These are phyloP conservation scores for Lonicera japonica DNA, from an alignment of 129 eudicot species.

Conservation along the genomic window DNA sequence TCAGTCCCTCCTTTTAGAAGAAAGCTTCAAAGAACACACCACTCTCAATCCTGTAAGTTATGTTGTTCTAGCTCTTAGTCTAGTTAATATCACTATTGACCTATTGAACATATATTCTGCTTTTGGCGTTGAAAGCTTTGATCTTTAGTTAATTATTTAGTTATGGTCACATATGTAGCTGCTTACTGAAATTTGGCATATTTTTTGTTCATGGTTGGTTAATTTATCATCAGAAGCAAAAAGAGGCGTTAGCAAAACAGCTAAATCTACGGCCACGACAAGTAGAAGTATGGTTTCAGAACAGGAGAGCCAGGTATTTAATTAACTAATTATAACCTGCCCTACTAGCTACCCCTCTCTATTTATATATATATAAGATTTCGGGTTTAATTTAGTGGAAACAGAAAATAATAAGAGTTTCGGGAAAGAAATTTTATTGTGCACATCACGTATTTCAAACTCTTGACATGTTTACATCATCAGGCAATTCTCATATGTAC, in stretches of 20 bases:
- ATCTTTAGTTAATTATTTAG: too few species aligned
- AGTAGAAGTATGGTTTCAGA: slow-evolving; percentile 97
- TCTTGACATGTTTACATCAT: too few species aligned
- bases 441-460: too few species aligned
- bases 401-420: neutral
- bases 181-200: neutral
- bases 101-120: too few species aligned
- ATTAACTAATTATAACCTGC: neutral
- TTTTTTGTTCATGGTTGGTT: neutral
- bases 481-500: too few species aligned
- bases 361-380: neutral
- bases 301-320: slow-evolving; percentile 80
- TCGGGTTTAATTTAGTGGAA: neutral
- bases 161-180: neutral
- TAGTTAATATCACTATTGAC: too few species aligned
- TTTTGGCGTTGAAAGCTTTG: too few species aligned
- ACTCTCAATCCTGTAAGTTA: slow-evolving; percentile 58
- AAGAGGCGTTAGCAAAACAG: slow-evolving; percentile 64
- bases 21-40: slow-evolving; percentile 51
- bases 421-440: neutral
- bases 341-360: neutral
- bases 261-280: slow-evolving; percentile 81
- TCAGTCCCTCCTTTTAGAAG: slow-evolving; percentile 56
- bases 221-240: slow-evolving; percentile 85
- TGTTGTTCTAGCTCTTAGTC: too few species aligned